Evolutionary conservation across 345 rosid species (phyloP), one percentile per base, ranked within the genome.

Genomic region (Euphorbia pulcherrima): DNA sequence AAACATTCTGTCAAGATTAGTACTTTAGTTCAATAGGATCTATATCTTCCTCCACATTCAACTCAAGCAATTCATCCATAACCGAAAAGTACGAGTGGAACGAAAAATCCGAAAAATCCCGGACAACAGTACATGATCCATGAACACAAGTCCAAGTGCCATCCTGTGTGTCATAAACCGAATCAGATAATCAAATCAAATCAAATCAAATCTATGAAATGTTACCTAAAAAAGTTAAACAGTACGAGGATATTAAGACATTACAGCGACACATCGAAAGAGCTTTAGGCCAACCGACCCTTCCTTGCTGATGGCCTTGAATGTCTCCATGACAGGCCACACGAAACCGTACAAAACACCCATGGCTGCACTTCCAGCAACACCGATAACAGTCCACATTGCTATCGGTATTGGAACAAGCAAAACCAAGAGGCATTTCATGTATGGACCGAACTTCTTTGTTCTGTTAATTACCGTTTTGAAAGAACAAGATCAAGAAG

Each of bases 21-120:
- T 60, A 69, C 72, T 60, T 69, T 44, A 69, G 70, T 62, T 74
- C 72, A 18, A 74, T 23, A 20, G 77, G 77, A 28, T 68, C n/a
- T n/a, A n/a, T n/a, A n/a, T n/a, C 68, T 40, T 74, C 64, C 4
- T 28, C 76, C 13, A 21, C 76, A 16, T 74, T 62, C 8, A 62
- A 53, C 50, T 74, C 41, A n/a, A 68, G 72, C 59, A 60, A 35
- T 23, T 57, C 77, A 53, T 74, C 72, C 77, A 74, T 68, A 13
- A 68, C 64, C 12, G 77, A 74, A 39, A 74, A 68, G 72, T 67
- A 74, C 6, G 77, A 67, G 28, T 74, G 72, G 64, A 68, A 68
- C 17, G 72, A 74, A 61, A 74, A 62, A 16, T 74, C 77, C 11
- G 77, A 51, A 68, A 68, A 74, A 54, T 74, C 72, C 0, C 68